Percentiles rank a stretch among this genome's conserved stretches.
Conservation (phyloP, 2,329 filamentous ascomycete species). For the Coleophoma cylindrospora region DNA sequence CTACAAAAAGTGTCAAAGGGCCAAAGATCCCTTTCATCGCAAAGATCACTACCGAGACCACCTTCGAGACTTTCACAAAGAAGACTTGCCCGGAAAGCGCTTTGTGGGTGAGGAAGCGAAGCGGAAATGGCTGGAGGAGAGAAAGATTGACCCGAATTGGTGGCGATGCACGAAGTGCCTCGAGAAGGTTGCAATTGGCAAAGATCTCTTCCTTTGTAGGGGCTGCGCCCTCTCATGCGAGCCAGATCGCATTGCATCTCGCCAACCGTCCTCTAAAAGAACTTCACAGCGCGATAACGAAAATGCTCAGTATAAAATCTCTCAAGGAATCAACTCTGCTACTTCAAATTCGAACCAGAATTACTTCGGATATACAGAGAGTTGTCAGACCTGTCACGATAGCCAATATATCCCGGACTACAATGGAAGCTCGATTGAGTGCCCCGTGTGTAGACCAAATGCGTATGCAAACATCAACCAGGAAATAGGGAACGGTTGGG, state of each 20-base stretch:
- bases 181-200: constrained; percentile 7
- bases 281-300: no score
- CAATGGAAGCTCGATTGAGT: background rate
- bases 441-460: background rate
- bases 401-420: background rate
- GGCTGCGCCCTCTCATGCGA: constrained; percentile 19
- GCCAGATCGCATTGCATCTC: constrained; percentile 7
- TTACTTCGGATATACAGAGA: background rate
- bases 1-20: constrained; percentile 22
- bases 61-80: constrained; percentile 39
- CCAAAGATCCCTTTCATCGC: constrained; percentile 33
- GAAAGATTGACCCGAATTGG: constrained; percentile 10
- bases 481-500: background rate
- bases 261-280: background rate
- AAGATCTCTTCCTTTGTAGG: constrained; percentile 14
- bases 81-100: constrained; percentile 24
- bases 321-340: background rate
- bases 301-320: no score
- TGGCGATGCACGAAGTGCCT: constrained; percentile 25
- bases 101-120: constrained; percentile 7
- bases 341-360: background rate
- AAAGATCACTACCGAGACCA: constrained; percentile 45
- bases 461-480: background rate
- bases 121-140: constrained; percentile 15
- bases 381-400: background rate